Evolutionary conservation across 441 rosid species (phyloP), one percentile per base, ranked within the genome.

Genomic region (Metrosideros polymorpha): DNA sequence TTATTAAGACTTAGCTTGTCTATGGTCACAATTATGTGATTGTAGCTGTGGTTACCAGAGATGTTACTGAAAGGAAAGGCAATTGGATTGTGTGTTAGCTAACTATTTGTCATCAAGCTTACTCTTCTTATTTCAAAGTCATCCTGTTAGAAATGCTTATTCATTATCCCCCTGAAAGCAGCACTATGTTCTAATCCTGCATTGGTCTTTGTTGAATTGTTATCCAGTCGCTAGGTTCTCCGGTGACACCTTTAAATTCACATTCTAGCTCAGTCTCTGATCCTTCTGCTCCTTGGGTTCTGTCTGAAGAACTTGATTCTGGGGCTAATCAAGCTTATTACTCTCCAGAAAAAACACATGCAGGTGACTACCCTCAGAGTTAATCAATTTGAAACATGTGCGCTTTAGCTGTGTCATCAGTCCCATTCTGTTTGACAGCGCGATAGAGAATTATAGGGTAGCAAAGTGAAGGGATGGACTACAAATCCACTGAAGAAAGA

Each of bases 181-280:
- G 59, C 43, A 10, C 45, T 30, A 30, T 30, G 50, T 63, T 84
- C 79, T 84, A 25, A 84, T 5, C 47, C 84, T 79, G 84, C 57
- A 77, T 85, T 59, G 47, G 24, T 22, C 39, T 82, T 51, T 89
- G 66, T 85, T 87, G 77, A 84, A 85, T 83, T 90, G 61, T 89
- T 30, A 85, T 90, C 79, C 93, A 92, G 92, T 87, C 91, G 87
- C 99, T 93, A 88, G 93, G 91, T 90, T 93, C 97, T 89, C 98
- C 99, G 63, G 92, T 91, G 90, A 96, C 99, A 82, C 95, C 99
- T 89, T 89, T 91, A 87, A 93, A 95, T 91, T 98, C 99, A 84
- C 91, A 93, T 92, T 96, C 98, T 85, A 92, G 99, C 92, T 93
- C 98, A 57, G 85, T 90, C 87, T 90, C 98, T 82, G 99, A 98